These are phyloP conservation scores for Phaeomoniella chlamydospora DNA, from an alignment of 2,329 filamentous ascomycete species.

Conservation along the genomic window DNA sequence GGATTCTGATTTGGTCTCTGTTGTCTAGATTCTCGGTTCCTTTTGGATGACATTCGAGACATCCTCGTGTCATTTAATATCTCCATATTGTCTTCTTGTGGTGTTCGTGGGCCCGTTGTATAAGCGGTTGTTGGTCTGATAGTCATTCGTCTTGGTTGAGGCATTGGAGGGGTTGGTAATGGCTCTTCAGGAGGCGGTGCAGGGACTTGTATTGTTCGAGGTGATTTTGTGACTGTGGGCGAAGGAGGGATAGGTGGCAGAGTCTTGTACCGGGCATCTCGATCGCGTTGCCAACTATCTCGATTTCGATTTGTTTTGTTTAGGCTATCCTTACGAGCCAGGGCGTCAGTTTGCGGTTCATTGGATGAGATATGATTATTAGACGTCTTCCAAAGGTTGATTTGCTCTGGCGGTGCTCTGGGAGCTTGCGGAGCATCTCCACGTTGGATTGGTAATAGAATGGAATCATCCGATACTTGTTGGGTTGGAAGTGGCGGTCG, in stretches of 20 bases:
- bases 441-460: background rate
- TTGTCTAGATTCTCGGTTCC: background rate
- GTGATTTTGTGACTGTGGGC: background rate
- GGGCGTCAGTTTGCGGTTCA: background rate
- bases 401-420: background rate
- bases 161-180: background rate
- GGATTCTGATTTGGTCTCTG: background rate
- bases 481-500: background rate
- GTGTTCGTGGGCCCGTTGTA: background rate
- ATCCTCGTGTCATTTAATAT: too few species aligned
- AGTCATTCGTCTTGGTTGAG: background rate
- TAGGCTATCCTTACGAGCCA: background rate
- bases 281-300: background rate
- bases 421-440: background rate
- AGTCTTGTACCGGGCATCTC: conserved; percentile 1
- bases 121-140: background rate
- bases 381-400: too few species aligned
- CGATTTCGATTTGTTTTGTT: background rate
- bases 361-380: background rate
- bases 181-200: background rate
- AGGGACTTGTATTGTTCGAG: background rate
- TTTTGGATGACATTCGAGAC: background rate
- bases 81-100: too few species aligned
- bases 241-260: conserved; percentile 1
- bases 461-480: background rate